Conservation (phyloP, 495 filamentous ascomycete genomes). For the Trichoderma virens region DNA sequence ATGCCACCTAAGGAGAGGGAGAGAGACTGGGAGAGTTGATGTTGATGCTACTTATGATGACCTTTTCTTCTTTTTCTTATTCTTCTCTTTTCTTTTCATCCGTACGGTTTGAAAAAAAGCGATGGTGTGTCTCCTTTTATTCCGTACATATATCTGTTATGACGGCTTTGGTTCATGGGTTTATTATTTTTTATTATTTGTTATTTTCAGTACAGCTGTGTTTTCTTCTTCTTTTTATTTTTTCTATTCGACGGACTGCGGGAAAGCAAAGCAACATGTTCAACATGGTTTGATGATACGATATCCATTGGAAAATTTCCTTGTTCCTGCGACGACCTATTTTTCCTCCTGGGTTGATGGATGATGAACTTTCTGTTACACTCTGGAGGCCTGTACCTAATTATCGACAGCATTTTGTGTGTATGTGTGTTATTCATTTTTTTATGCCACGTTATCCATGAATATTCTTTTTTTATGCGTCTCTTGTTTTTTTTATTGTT, state of each 20-base stretch:
- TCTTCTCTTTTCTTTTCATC: not conserved
- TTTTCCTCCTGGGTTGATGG: not conserved
- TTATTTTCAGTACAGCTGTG: not conserved
- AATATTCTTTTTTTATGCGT: not conserved
- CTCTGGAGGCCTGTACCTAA: not conserved
- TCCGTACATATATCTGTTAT: not conserved
- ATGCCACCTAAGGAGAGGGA: not conserved
- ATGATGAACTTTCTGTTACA: not conserved
- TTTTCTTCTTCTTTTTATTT: not conserved
- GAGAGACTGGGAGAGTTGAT: not conserved
- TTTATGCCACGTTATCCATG: not conserved
- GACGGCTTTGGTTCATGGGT: not conserved
- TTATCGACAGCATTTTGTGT: not conserved
- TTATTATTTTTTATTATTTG: not conserved
- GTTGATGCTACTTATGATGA: not conserved
- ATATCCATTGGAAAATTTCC: not conserved
- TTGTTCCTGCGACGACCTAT: not conserved
- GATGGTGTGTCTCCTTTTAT: too few relatives aligned
- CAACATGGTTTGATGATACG: slow-evolving; percentile 2
- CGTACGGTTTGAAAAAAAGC: too few relatives aligned
- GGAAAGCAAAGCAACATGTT: slow-evolving; percentile 1
- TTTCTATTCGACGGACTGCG: not conserved
- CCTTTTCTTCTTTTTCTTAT: not conserved
- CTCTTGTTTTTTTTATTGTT: not conserved
- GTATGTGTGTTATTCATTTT: not conserved